These are phyloP conservation scores for Helianthus annuus DNA, from an alignment of 129 eudicot genomes.

Conservation along the genomic window DNA sequence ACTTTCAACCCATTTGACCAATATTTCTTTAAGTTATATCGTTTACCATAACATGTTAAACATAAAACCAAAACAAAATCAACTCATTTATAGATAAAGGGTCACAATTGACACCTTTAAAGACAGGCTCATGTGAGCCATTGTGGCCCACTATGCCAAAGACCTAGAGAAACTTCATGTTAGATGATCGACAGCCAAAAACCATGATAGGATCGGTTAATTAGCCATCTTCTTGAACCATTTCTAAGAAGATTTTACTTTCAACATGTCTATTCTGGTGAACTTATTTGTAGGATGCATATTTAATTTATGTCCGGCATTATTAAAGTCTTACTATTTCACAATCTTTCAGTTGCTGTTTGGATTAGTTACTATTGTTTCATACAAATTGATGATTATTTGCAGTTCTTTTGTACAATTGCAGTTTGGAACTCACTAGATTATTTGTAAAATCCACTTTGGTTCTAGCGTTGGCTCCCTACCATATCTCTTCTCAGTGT, in stretches of 20 bases:
- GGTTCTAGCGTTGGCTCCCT: constrained; percentile 61
- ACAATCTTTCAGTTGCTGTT: neutral
- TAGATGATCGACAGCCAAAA: neutral
- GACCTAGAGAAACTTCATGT: neutral
- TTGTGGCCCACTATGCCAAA: neutral
- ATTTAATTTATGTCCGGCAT: constrained; percentile 1
- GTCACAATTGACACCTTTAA: neutral
- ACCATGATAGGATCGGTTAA: neutral
- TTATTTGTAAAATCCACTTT: constrained; percentile 43
- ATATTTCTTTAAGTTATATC: too few species aligned
- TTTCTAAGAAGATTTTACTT: neutral
- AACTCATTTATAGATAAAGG: neutral
- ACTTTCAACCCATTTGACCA: too few species aligned
- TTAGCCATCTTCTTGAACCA: neutral
- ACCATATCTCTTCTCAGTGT: constrained; percentile 43
- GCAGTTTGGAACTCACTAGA: constrained; percentile 77
- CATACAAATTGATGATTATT: constrained; percentile 5
- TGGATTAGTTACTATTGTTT: neutral
- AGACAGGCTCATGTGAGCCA: neutral
- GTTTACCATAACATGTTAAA: neutral
- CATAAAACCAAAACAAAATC: neutral
- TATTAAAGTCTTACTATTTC: neutral
- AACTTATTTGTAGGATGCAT: too few species aligned
- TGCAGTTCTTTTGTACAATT: constrained; percentile 27
- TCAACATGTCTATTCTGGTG: constrained; percentile 4